Base-by-base conservation (phyloP, 805 yeast species). In the Starmera caribaea region DNA sequence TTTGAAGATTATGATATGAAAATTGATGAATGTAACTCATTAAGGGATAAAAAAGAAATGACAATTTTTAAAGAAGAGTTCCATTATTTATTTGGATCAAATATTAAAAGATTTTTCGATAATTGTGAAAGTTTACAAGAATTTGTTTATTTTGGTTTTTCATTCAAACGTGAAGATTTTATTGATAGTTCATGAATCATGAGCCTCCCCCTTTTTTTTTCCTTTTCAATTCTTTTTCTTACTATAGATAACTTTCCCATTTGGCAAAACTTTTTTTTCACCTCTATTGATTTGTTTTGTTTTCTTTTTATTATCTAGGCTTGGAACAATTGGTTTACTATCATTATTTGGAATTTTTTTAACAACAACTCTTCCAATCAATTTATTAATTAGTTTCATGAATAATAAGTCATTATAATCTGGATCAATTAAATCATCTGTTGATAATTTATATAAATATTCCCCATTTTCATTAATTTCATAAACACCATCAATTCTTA, bases 401-500 rank as follows among this genome's bases (percentile, higher is more conserved):
- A 74, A 45, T 15, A 74, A 47, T 11, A 73, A 58, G 38, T 79
- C 82, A 41, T 61, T 65, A 44, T 74, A 56, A 0, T 71, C 63
- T 7, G 83, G 81, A 5, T 55, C 54, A 4, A 49, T 52, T 30
- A 80, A 63, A 26, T 72, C 78, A 38, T 68, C 64, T 16, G 74
- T 65, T 16, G 74, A 68, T 35, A 76, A 48, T 14, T 55, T 54
- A 27, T 68, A 61, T 38, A 70, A 58, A 14, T 65, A 63, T 3
- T 49, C 55, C 10, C 61, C 63, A 28, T 66, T 63, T 30, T 65
- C 64, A 44, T 75, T 80, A 8, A 74, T 57, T 17, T 76, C 55
- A 54, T 60, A 74, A 10, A 81, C 80, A 12, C 85, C 86, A 41
- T 74, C 76, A 30, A 72, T 63, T 38, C 72, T 70, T 3, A 81